A percentile compares a stretch with the other conserved stretches of the same genome.
Conservation (phyloP, 192 early-diverging fungal genomes). For the Mortierella antarctica region DNA sequence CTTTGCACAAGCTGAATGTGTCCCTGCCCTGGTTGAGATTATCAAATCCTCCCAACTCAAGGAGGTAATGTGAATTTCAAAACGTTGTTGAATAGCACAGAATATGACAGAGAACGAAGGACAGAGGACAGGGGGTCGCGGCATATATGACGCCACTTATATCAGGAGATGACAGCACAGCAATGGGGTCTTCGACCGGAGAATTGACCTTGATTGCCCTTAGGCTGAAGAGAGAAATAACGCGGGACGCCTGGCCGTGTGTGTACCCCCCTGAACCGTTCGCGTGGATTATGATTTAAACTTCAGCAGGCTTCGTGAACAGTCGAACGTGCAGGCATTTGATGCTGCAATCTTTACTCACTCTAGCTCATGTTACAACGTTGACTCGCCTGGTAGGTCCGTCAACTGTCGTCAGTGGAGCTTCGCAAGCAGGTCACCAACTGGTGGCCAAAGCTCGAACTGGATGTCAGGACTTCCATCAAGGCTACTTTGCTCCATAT, state of each 20-base stretch:
- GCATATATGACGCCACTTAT: neutral
- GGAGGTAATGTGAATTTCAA: constrained; percentile 37
- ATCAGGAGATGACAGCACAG: neutral
- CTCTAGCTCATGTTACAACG: neutral
- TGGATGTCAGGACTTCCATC: constrained; percentile 64
- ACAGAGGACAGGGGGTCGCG: no score
- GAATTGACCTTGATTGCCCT: neutral
- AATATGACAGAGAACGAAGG: neutral
- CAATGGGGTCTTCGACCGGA: neutral
- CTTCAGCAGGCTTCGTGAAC: no score
- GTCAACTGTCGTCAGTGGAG: constrained; percentile 91
- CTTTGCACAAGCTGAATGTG: constrained; percentile 74
- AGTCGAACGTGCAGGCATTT: no score
- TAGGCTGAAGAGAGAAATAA: neutral
- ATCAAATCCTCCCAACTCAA: constrained; percentile 66
- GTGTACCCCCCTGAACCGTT: no score
- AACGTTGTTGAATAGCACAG: neutral
- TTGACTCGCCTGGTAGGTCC: constrained; percentile 52
- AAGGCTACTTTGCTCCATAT: constrained; percentile 75
- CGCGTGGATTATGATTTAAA: no score
- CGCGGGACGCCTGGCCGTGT: no score
- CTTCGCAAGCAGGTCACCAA: constrained; percentile 81
- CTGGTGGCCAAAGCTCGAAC: constrained; percentile 79
- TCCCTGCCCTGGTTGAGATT: constrained; percentile 82
- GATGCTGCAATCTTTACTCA: neutral